phyloP scores from a whole-genome alignment of 306 rosid species.

The Trichosanthes cucumerina region DNA sequence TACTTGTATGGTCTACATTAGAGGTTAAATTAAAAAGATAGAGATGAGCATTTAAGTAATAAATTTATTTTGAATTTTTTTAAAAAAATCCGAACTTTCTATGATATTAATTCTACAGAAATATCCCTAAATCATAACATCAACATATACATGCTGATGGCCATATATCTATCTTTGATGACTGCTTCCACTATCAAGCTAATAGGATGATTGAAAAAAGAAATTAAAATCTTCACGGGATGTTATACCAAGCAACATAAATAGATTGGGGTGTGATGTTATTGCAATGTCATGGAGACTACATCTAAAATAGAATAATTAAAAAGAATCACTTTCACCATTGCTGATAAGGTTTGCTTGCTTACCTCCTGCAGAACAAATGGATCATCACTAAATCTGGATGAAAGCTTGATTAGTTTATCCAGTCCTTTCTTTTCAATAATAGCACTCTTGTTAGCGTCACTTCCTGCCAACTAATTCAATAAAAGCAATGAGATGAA shows the following conservation, averaged over 20 bases:
- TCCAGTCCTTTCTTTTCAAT: slow-evolving; percentile 74
- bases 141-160: background rate
- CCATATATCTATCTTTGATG: background rate
- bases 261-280: background rate
- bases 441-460: slow-evolving; percentile 55
- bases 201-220: background rate
- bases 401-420: slow-evolving; percentile 61
- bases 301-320: background rate
- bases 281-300: background rate
- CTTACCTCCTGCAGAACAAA: slow-evolving; percentile 83
- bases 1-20: background rate
- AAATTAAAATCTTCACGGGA: background rate
- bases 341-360: background rate
- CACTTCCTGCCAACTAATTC: slow-evolving; percentile 90
- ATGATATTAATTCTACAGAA: background rate
- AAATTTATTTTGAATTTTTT: background rate
- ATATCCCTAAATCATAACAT: background rate
- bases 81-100: background rate
- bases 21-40: background rate
- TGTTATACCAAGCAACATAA: background rate
- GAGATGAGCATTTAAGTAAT: background rate
- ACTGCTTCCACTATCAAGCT: background rate
- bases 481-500: slow-evolving; percentile 20
- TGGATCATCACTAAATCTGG: slow-evolving; percentile 65
- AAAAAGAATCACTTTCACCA: background rate